phyloP scores from a whole-genome alignment of 305 asterid genomes.

The Striga hermonthica region DNA sequence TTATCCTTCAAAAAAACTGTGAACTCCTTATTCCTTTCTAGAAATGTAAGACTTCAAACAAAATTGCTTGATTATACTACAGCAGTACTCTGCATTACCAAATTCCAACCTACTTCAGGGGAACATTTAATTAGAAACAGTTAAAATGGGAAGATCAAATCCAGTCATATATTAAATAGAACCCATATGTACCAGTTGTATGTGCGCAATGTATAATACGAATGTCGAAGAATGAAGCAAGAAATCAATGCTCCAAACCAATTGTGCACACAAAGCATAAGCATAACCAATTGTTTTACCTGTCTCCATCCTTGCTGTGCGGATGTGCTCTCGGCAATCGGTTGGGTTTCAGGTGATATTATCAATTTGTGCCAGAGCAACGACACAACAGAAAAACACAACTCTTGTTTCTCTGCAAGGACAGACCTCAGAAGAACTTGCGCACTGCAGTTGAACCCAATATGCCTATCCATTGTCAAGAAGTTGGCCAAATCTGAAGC shows the following conservation, averaged over 20 bases:
- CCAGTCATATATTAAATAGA: no score
- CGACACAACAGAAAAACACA: slow-evolving; percentile 94
- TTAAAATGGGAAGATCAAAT: no score
- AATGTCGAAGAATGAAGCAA: not conserved
- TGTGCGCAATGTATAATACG: no score
- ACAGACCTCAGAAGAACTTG: slow-evolving; percentile 76
- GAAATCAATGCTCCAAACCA: slow-evolving; percentile 6
- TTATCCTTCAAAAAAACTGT: no score
- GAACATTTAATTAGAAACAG: no score
- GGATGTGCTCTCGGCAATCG: slow-evolving; percentile 90
- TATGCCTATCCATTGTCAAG: slow-evolving; percentile 87
- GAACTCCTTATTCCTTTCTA: no score
- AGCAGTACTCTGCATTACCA: no score
- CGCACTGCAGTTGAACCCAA: slow-evolving; percentile 80
- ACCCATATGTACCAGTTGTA: no score
- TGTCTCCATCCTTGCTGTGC: slow-evolving; percentile 99
- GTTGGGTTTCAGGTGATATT: slow-evolving; percentile 87
- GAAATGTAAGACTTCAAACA: no score
- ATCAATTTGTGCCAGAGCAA: slow-evolving; percentile 97
- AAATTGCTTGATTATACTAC: no score
- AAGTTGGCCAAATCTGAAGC: slow-evolving; percentile 97
- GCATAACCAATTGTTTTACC: slow-evolving; percentile 41
- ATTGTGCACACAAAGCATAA: slow-evolving; percentile 7
- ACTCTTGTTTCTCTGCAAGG: slow-evolving; percentile 78
- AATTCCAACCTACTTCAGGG: no score